Base-by-base conservation (phyloP, 306 rosid genomes). In the Quillaja saponaria region DNA sequence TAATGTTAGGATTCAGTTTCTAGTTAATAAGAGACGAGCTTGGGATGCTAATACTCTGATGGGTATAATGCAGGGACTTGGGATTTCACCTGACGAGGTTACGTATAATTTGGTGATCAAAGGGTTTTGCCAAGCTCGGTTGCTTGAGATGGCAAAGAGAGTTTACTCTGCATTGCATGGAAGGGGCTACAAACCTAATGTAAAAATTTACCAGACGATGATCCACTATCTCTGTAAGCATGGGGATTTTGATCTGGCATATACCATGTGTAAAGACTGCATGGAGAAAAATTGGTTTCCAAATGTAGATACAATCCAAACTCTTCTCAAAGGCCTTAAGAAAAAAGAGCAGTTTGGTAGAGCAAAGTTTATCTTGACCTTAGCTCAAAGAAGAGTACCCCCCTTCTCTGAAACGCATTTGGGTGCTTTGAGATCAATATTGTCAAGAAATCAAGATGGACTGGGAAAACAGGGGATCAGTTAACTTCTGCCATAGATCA, bases 201-300 rank as follows among this genome's bases (percentile, higher is more conserved):
- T 65, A 37, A 81, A 85, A 74, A 85, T 85, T 54, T 83, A 83
- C 64, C 96, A 88, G 82, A 88, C 90, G 20, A 85, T 88, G 94
- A 81, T 88, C 81, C 96, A 85, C 76, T 83, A 88, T 74, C 78
- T 88, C 16, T 88, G 92, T 56, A 81, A 42, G 77, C 77, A 75
- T 25, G 65, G 69, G 72, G 90, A 82, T 72, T 82, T 80, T 44
- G 49, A 50, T 56, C 13, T 71, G 53, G 90, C 96, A 4, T 85
- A 85, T 59, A 67, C 76, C 0, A 72, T 83, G 74, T 83, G 85
- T 72, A 75, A 71, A 73, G 80, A 79, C 64, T 62, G 83, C 71
- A 79, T 85, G 88, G 64, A 21, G 50, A 79, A 77, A 66, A 83
- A 83, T 76, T 88, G 88, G 96, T 83, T 77, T 63, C 90, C 88